phyloP scores from a whole-genome alignment of 352 stramenopile species.

The Phytopythium oedochilum region DNA sequence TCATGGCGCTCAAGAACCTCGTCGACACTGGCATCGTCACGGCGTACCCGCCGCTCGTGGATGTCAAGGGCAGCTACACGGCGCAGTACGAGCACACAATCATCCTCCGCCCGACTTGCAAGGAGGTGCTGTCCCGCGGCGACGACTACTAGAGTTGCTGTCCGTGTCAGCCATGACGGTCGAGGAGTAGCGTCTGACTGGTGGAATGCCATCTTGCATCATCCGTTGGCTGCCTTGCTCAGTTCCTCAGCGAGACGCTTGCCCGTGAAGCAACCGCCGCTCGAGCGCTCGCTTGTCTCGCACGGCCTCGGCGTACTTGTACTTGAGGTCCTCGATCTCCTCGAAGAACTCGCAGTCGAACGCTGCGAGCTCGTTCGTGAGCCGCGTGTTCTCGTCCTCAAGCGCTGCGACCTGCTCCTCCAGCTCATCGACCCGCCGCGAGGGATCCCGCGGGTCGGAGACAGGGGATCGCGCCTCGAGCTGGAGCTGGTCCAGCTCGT shows the following conservation, averaged over 20 bases:
- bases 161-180: neutral
- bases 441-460: constrained; percentile 5
- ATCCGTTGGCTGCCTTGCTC: no score
- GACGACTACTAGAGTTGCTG: constrained; percentile 94
- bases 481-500: constrained; percentile 14
- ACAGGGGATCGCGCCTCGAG: constrained; percentile 8
- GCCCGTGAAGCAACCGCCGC: constrained; percentile 11
- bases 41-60: constrained; percentile 95
- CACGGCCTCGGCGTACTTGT: constrained; percentile 88
- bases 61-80: constrained; percentile 95
- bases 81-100: constrained; percentile 99
- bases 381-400: constrained; percentile 64
- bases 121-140: constrained; percentile 97
- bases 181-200: neutral
- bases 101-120: constrained; percentile 95
- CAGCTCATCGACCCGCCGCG: constrained; percentile 26
- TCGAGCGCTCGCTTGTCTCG: constrained; percentile 73
- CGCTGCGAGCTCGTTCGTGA: constrained; percentile 78
- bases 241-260: neutral
- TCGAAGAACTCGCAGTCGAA: constrained; percentile 96
- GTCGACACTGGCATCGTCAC: constrained; percentile 96
- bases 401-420: constrained; percentile 36
- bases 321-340: constrained; percentile 95
- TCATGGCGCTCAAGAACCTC: constrained; percentile 96
- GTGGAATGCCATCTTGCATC: neutral